Conservation (phyloP, 257 asterid genomes). For the Salvia rosmarinus region DNA sequence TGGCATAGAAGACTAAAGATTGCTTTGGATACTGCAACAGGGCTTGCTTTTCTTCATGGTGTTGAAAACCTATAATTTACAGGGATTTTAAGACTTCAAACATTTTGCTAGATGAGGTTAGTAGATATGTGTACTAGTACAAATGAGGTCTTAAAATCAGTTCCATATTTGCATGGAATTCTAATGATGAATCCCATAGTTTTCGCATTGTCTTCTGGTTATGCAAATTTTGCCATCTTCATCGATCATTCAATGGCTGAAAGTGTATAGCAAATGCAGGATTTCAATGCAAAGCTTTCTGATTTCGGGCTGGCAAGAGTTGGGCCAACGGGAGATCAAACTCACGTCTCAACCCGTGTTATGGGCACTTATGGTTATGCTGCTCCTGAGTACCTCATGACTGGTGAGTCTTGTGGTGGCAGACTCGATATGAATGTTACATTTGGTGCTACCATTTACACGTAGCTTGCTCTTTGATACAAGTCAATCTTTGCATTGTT, state of each 20-base stretch:
- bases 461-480: background rate
- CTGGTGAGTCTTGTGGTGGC: conserved; percentile 62
- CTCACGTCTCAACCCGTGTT: conserved; percentile 88
- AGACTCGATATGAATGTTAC: conserved; percentile 15
- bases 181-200: background rate
- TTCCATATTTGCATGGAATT: background rate
- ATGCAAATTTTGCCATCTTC: background rate
- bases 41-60: conserved; percentile 92
- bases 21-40: conserved; percentile 92
- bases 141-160: background rate
- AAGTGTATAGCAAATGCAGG: conserved; percentile 47
- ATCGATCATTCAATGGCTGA: conserved; percentile 8
- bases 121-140: conserved; percentile 32
- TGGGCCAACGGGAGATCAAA: conserved; percentile 92
- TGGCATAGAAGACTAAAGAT: conserved; percentile 81
- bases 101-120: conserved; percentile 83
- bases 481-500: background rate
- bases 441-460: background rate
- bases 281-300: conserved; percentile 86
- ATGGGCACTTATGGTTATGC: conserved; percentile 98
- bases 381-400: conserved; percentile 97
- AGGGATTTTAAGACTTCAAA: conserved; percentile 91
- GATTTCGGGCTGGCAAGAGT: conserved; percentile 91
- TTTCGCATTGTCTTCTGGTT: conserved; percentile 6
- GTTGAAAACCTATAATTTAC: conserved; percentile 82